Evolutionary conservation across 306 rosid species (phyloP), one percentile per base, ranked within the genome.

Genomic region (Abrus pulchellus): DNA sequence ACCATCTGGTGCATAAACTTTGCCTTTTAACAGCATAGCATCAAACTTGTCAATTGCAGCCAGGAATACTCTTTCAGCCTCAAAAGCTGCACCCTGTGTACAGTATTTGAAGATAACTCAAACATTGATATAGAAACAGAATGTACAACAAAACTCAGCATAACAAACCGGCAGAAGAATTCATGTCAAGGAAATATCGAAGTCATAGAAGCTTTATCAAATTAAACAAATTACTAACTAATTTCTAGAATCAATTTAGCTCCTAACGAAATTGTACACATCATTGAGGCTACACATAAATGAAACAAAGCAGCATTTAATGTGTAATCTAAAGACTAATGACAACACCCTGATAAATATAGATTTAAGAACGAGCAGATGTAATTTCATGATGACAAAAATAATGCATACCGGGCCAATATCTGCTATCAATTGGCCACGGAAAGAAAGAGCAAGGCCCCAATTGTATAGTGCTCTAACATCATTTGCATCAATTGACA

Each of bases 381-480:
- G 61, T 60, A 72, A 57, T 53, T 41, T 69, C 29, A 54, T 63
- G n/a, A 61, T 63, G 68, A 56, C n/a, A 45, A 68, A 57, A 83
- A 72, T 41, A 85, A 67, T 67, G 80, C 94, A 54, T 92, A 95
- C 99, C 47, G 97, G 98, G 61, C 98, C 99, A 77, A 95, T 90
- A 73, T 95, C 98, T 13, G 98, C 89, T 55, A 95, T 89, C 87
- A 95, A 83, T 60, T 95, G 99, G 60, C 93, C 99, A 57, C 99
- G 97, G 82, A 93, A 91, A 72, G 92, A 89, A 72, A 95, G 98
- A 74, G 99, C 99, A 75, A 95, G 97, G 68, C 99, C 99, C 99
- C 99, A 95, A 57, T 95, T 95, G 86, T 95, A 95, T 13, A 95
- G 84, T 28, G 99, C 94, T 75, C 98, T 84, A 72, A 85, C 88